A percentile compares a stretch with the other conserved stretches of the same genome.
phyloP scores from a whole-genome alignment of 306 rosid species.

The Fagus sylvatica region DNA sequence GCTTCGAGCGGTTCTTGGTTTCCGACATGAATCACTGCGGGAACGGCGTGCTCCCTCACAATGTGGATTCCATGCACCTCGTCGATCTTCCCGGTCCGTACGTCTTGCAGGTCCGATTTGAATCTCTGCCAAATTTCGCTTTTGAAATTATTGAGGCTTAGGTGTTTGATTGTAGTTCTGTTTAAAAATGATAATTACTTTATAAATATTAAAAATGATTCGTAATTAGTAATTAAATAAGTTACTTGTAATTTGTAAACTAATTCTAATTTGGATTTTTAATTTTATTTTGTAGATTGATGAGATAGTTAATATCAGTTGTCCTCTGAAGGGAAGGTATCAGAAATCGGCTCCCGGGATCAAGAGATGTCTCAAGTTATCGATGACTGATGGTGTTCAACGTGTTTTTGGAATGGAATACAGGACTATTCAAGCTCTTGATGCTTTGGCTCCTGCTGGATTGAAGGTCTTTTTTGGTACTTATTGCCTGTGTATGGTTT shows the following conservation, averaged over 20 bases:
- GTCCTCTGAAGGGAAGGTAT: constrained; percentile 69
- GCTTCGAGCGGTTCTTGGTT: constrained; percentile 69
- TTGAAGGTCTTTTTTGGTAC: constrained; percentile 56
- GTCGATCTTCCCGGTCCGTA: constrained; percentile 74
- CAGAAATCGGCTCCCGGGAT: constrained; percentile 58
- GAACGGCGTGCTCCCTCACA: constrained; percentile 63
- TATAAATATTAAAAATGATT: too few relatives aligned
- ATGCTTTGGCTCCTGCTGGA: constrained; percentile 79
- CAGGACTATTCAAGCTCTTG: constrained; percentile 77
- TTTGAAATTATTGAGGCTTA: neutral
- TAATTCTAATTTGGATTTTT: neutral
- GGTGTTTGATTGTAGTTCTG: neutral
- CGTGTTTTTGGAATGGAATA: constrained; percentile 88
- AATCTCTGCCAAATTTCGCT: neutral
- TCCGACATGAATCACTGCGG: constrained; percentile 73
- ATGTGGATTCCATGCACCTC: constrained; percentile 70
- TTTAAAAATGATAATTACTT: too few relatives aligned
- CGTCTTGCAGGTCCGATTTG: constrained; percentile 65
- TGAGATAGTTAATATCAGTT: constrained; percentile 68
- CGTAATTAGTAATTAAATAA: neutral
- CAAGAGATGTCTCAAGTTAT: constrained; percentile 84
- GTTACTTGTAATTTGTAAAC: neutral
- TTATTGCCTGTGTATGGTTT: neutral
- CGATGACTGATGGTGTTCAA: constrained; percentile 88
- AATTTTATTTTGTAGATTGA: constrained; percentile 57